Base-by-base conservation (phyloP, 305 asterid genomes). In the Plantago lanceolata region DNA sequence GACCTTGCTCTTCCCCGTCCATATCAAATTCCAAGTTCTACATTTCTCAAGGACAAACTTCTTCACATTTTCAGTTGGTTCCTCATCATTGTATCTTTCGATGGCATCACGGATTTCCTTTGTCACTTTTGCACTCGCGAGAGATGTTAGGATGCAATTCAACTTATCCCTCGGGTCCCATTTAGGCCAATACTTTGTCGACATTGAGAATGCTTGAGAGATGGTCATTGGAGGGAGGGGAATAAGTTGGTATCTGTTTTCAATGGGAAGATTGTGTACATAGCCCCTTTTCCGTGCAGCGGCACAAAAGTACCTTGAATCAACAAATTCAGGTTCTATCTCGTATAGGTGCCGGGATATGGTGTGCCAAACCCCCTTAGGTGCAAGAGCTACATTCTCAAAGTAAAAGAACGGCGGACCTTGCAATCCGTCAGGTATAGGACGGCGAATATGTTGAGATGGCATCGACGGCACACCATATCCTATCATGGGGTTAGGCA, bases 401-500 rank as follows among this genome's bases (percentile, higher is more conserved):
- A 87, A 93, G 21, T 93, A 93, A 57, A 93, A 93, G 60, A 47
- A 93, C 0, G 97, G 99, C 0, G 93, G 96, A 0, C 93, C 99
- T 57, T 54, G 59, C 0, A 91, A 88, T n/a, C 50, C 58, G 53
- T 81, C 84, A 0, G 97, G 89, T 50, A 93, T 65, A 28, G 66
- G 72, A 48, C 97, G 89, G 3, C 63, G 52, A 29, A 72, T 61
- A 0, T 47, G 59, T 16, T 71, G 78, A n/a, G 68, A 58, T 33
- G 47, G 75, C 64, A 24, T 62, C 24, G 81, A 66, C 15, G 98
- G 98, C 20, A 76, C 70, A 8, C 96, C 96, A 61, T 60, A 89
- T 29, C 98, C 98, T 7, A 87, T 80, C 98, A 92, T 92, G 0
- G 90, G 98, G 19, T 76, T 85, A 9, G 98, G 98, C 24, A 89